These are phyloP conservation scores for Stevia rebaudiana DNA, from an alignment of 140 eudicot species.

Conservation along the genomic window DNA sequence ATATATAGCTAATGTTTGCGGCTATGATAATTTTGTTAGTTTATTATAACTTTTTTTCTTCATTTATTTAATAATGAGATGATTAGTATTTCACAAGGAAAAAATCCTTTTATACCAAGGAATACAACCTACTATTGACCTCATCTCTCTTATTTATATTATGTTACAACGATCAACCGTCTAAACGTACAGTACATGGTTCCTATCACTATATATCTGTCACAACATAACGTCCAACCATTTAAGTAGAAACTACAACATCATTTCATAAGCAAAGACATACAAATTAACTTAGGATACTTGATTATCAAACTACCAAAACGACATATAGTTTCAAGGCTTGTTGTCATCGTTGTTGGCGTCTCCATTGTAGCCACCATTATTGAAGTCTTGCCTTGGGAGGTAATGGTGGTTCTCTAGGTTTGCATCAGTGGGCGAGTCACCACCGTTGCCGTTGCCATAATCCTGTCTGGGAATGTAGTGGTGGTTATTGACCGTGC, in stretches of 20 bases:
- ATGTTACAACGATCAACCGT: constrained; percentile 1
- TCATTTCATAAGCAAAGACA: constrained; percentile 13
- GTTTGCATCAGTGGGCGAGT: constrained; percentile 6
- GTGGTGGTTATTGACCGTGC: constrained; percentile 28
- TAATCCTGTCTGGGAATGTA: constrained; percentile 24
- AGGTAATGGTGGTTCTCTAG: constrained; percentile 29
- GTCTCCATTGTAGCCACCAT: constrained; percentile 22
- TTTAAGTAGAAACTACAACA: constrained; percentile 3
- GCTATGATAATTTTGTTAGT: neutral
- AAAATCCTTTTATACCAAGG: constrained; percentile 2
- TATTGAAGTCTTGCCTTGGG: constrained; percentile 33
- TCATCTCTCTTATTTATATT: constrained; percentile 22
- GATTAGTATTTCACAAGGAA: neutral
- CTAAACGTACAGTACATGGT: neutral
- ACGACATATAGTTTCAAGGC: constrained; percentile 21
- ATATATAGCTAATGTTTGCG: neutral
- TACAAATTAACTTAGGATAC: constrained; percentile 15
- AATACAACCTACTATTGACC: constrained; percentile 17
- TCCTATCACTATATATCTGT: neutral
- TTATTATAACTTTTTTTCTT: neutral
- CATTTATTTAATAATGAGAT: neutral
- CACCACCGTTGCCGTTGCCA: constrained; percentile 27
- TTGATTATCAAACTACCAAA: neutral
- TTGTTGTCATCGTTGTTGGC: constrained; percentile 4
- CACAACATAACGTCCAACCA: constrained; percentile 14